Conservation (phyloP, 257 asterid genomes). For the Craterostigma plantagineum region DNA sequence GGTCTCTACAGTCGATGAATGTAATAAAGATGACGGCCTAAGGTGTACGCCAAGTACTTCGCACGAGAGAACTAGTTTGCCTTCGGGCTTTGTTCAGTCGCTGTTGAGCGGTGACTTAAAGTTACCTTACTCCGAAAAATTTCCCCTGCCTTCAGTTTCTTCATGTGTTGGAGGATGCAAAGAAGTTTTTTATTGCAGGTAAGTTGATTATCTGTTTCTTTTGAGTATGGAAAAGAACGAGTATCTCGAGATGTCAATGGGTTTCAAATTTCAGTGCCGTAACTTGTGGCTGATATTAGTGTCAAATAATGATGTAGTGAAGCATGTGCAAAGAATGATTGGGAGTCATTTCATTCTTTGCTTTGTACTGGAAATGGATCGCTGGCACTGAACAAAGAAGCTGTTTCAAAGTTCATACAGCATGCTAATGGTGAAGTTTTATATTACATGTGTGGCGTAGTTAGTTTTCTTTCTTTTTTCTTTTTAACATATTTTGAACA, state of each 20-base stretch:
- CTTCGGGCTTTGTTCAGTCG: conserved; percentile 31
- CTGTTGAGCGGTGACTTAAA: conserved; percentile 35
- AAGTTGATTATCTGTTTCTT: not conserved
- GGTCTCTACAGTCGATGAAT: conserved; percentile 22
- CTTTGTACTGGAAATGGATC: conserved; percentile 69
- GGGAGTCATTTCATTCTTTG: conserved; percentile 67
- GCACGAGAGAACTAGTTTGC: conserved; percentile 19
- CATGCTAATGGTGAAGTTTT: conserved; percentile 74
- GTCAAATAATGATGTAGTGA: conserved; percentile 24
- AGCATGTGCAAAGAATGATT: conserved; percentile 77
- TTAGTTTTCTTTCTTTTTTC: conserved; percentile 3
- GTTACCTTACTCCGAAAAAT: conserved; percentile 54
- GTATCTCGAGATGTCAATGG: too few relatives aligned
- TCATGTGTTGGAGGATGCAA: conserved; percentile 66
- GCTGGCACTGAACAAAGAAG: conserved; percentile 31
- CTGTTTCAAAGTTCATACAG: conserved; percentile 37
- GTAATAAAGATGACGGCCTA: conserved; percentile 18
- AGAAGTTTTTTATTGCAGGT: conserved; percentile 92
- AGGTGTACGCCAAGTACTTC: conserved; percentile 22
- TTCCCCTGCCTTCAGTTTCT: conserved; percentile 53
- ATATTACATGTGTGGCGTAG: conserved; percentile 1
- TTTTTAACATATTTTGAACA: not conserved
- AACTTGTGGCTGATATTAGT: too few relatives aligned
- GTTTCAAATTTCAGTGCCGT: too few relatives aligned
- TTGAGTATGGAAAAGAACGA: not conserved